phyloP scores from a whole-genome alignment of 2,329 filamentous ascomycete species.

The Aspergillus fijiensis region DNA sequence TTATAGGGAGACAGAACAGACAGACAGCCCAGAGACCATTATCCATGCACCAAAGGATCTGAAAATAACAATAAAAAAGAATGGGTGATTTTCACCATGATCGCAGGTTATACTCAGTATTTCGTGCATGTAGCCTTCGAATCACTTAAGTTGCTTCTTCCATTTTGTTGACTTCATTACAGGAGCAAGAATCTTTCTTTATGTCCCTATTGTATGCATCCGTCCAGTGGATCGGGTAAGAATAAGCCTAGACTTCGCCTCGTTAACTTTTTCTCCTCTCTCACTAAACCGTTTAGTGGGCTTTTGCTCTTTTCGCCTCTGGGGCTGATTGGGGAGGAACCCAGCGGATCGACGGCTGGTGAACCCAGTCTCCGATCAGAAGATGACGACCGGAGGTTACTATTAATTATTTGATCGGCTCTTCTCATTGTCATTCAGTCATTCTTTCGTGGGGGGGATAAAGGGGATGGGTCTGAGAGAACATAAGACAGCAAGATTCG shows the following conservation, averaged over 20 bases:
- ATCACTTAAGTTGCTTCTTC: too few relatives aligned
- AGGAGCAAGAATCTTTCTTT: neutral
- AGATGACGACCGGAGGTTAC: constrained; percentile 1
- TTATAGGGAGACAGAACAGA: too few relatives aligned
- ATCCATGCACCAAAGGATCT: too few relatives aligned
- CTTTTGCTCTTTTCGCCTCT: constrained; percentile 4
- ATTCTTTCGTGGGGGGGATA: neutral
- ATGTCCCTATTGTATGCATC: neutral
- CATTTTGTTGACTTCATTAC: neutral
- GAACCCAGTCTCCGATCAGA: constrained; percentile 3
- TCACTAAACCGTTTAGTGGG: constrained; percentile 1
- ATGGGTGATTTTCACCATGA: too few relatives aligned
- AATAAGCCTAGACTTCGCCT: neutral
- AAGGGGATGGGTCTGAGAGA: neutral
- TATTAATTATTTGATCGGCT: neutral
- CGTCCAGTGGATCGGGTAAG: neutral
- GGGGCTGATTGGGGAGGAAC: constrained; percentile 11
- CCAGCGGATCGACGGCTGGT: constrained; percentile 9
- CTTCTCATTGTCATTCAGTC: neutral
- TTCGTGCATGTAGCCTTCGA: too few relatives aligned
- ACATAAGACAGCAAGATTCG: neutral
- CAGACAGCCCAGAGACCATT: too few relatives aligned
- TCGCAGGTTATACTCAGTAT: too few relatives aligned
- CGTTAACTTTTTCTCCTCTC: neutral
- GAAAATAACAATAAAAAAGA: too few relatives aligned